A percentile compares a stretch with the other conserved stretches of the same genome.
Conservation (phyloP, 2,329 filamentous ascomycete genomes). For the Fusarium pilosicola region DNA sequence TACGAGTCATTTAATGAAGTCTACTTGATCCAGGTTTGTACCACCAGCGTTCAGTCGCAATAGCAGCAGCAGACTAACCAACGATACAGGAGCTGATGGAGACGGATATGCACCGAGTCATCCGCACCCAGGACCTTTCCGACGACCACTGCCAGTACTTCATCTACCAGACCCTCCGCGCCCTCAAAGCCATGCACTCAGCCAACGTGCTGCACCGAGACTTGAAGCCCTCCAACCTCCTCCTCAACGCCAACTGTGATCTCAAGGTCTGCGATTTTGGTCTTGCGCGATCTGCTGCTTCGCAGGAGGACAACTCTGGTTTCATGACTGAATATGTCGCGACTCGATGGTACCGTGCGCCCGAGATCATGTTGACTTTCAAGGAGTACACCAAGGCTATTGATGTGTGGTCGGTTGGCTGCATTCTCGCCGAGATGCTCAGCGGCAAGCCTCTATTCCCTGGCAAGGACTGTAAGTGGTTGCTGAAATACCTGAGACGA, state of each 20-base stretch:
- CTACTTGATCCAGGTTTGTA: constrained; percentile 91
- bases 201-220: constrained; percentile 98
- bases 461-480: constrained; percentile 90
- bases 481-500: background rate
- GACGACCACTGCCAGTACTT: constrained; percentile 99
- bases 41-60: background rate
- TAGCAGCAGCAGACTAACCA: constrained; percentile 14
- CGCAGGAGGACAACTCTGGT: constrained; percentile 98
- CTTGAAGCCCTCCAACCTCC: constrained; percentile 95
- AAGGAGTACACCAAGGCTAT: constrained; percentile 99
- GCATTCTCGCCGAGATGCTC: constrained; percentile 98
- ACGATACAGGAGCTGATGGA: constrained; percentile 89
- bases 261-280: constrained; percentile 99
- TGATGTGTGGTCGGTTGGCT: constrained; percentile 98
- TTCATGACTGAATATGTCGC: constrained; percentile 99
- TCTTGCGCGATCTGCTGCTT: constrained; percentile 92
- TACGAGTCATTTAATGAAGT: constrained; percentile 98
- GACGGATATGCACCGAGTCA: constrained; percentile 99
- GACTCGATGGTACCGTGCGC: constrained; percentile 98
- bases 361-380: constrained; percentile 99
- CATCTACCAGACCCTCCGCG: constrained; percentile 98
- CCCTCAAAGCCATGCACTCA: constrained; percentile 98
- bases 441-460: constrained; percentile 98
- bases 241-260: constrained; percentile 98
- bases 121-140: constrained; percentile 96